Percentiles rank a stretch among this genome's conserved stretches.
These are phyloP conservation scores for Favolaschia claudopus DNA, from an alignment of 768 basidiomycete genomes.

Conservation along the genomic window DNA sequence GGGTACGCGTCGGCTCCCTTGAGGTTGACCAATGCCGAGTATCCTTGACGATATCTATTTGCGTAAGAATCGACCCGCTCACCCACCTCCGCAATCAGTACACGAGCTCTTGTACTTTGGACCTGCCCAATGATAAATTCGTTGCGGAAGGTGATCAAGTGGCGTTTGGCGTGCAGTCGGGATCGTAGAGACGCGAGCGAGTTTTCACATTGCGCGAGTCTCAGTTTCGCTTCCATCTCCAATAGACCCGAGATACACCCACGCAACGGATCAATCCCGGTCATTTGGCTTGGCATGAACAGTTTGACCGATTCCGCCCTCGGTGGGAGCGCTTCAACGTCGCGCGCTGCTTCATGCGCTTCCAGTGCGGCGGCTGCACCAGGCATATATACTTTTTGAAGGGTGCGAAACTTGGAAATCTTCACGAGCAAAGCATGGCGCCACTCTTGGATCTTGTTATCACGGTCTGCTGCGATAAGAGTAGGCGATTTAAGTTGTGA, in stretches of 20 bases:
- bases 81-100: not conserved
- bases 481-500: too few species aligned
- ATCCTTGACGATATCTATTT: not conserved
- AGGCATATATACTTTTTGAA: too few species aligned
- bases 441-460: too few species aligned
- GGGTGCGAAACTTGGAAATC: too few species aligned
- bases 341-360: too few species aligned
- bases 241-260: slow-evolving; percentile 17
- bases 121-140: not conserved
- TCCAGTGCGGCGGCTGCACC: not conserved
- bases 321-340: not conserved
- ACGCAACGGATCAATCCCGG: not conserved
- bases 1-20: not conserved
- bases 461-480: too few species aligned
- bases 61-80: not conserved
- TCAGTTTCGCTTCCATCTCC: slow-evolving; percentile 22
- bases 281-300: slow-evolving; percentile 23
- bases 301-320: slow-evolving; percentile 1
- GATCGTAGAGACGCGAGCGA: not conserved
- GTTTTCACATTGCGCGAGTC: not conserved
- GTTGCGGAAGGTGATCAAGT: not conserved
- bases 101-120: not conserved
- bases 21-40: not conserved
- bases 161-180: slow-evolving; percentile 13
- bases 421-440: too few species aligned